Percentiles rank a stretch among this genome's conserved stretches.
These are phyloP conservation scores for Colletotrichum sp. DNA, from an alignment of 2,329 filamentous ascomycete genomes.

Conservation along the genomic window DNA sequence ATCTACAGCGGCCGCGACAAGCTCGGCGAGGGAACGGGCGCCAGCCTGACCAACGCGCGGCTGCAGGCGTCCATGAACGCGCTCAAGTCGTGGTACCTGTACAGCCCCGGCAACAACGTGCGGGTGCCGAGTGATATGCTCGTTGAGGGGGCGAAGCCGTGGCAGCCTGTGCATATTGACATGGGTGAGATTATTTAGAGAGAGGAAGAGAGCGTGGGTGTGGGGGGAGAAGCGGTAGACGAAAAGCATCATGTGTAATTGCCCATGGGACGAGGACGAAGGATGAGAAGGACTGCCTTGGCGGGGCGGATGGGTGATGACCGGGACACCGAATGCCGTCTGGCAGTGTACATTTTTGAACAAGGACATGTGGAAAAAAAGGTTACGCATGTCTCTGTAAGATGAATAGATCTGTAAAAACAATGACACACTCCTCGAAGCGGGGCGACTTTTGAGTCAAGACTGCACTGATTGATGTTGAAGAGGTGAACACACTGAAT, in stretches of 20 bases:
- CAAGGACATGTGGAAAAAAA: slow-evolving; percentile 9
- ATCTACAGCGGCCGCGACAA: slow-evolving; percentile 92
- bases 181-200: slow-evolving; percentile 70
- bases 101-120: slow-evolving; percentile 74
- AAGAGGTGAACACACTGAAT: background rate
- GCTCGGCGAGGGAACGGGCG: slow-evolving; percentile 86
- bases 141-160: slow-evolving; percentile 62
- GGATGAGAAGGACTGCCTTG: background rate
- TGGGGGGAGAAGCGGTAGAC: background rate
- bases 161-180: slow-evolving; percentile 73
- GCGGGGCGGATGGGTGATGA: background rate
- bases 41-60: slow-evolving; percentile 78
- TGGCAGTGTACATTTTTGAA: slow-evolving; percentile 21
- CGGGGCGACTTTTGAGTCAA: background rate
- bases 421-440: slow-evolving; percentile 27
- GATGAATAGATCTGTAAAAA: slow-evolving; percentile 42
- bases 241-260: slow-evolving; percentile 11
- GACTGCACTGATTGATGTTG: background rate
- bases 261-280: background rate
- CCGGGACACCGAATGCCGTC: slow-evolving; percentile 2
- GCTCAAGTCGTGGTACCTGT: slow-evolving; percentile 95
- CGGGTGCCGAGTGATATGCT: slow-evolving; percentile 75
- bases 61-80: slow-evolving; percentile 82
- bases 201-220: background rate
- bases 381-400: slow-evolving; percentile 33